Evolutionary conservation across 176 grass and related monocot species (phyloP), one percentile per base, ranked within the genome.

Genomic region (Tillandsia leiboldiana): DNA sequence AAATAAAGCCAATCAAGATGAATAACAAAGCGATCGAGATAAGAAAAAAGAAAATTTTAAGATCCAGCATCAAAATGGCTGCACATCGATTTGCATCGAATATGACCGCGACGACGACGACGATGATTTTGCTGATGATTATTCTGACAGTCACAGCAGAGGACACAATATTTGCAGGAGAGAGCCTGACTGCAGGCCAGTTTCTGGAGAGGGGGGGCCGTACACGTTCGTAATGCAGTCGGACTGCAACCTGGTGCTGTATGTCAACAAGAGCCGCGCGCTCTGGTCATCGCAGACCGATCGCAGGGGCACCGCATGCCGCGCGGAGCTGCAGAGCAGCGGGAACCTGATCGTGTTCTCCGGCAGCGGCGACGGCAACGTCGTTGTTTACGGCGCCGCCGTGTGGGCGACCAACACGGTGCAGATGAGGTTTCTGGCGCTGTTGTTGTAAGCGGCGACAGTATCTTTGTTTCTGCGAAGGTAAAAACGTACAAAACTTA

Each of bases 191-290:
- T 15, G 8, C 65, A 0, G 82, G 76, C 52, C 75, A 84, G 57
- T 79, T 57, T 2, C 70, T 79, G 49, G 11, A 33, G 28, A 11
- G 28, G 2, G 28, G 2, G 75, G 75, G 12, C 49, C 15, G 24
- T 79, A 75, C 56, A 42, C 1, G 27, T 3, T 84, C 2, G 24
- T 24, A 0, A 75, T 84, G 65, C 82, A 84, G 27, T 53, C 0
- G 0, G 82, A 84, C 64, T 84, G 82, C 48, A 84, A 83, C 63
- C 47, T 83, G 26, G 80, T 83, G 7, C 59, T 83, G 15, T 77
- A 77, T 27, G 76, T 77, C 15, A 72, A 83, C 52, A 54, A 17
- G 2, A 56, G 70, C 53, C 2, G 2, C n/a, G 62, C 81, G 0
- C 10, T 83, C 2, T 78, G 81, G 70, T 20, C 70, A 0, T 64